These are phyloP conservation scores for Curvularia eragrostidis DNA, from an alignment of 2,329 filamentous ascomycete genomes.

Conservation along the genomic window DNA sequence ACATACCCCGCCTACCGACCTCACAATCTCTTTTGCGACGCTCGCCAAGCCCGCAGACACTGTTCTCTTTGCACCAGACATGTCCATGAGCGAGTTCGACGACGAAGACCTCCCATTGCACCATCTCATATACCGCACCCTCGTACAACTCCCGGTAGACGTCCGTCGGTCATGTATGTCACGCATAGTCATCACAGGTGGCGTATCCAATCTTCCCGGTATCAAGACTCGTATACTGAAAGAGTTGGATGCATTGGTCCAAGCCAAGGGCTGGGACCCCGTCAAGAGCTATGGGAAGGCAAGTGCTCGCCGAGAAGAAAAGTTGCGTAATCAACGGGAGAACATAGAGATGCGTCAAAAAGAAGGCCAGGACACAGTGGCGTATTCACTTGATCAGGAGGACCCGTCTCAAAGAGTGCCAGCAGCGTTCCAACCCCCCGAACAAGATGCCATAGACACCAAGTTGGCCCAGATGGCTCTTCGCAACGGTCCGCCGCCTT, in stretches of 20 bases:
- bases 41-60: conserved; percentile 78
- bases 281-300: conserved; percentile 73
- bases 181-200: conserved; percentile 85
- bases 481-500: conserved; percentile 48
- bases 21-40: conserved; percentile 71
- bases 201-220: conserved; percentile 78
- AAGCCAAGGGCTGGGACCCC: conserved; percentile 76
- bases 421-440: conserved; percentile 56
- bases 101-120: conserved; percentile 86
- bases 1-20: conserved; percentile 53
- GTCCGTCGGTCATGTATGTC: conserved; percentile 86
- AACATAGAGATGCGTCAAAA: conserved; percentile 27
- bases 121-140: conserved; percentile 74
- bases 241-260: conserved; percentile 73
- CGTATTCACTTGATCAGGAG: conserved; percentile 28
- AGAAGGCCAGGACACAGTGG: conserved; percentile 33
- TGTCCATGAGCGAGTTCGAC: conserved; percentile 68
- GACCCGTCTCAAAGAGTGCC: conserved; percentile 21
- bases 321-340: conserved; percentile 33
- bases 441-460: conserved; percentile 65
- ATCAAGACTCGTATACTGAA: conserved; percentile 77
- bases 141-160: conserved; percentile 80
- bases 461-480: conserved; percentile 61
- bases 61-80: conserved; percentile 70
- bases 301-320: conserved; percentile 41